phyloP scores from a whole-genome alignment of 139 green algal genomes.

The Volvox africanus region DNA sequence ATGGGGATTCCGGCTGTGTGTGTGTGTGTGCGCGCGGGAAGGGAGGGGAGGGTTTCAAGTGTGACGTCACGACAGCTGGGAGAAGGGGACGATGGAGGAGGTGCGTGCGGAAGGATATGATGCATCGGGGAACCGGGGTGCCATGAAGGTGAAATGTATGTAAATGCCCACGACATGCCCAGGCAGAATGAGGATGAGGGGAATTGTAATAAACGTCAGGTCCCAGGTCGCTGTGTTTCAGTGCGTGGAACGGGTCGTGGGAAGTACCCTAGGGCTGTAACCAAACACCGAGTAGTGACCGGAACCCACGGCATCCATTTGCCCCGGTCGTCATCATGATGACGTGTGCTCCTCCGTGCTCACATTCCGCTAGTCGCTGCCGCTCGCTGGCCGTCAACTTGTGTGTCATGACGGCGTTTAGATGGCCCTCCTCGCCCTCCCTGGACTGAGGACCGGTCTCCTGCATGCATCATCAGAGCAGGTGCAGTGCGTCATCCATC shows the following conservation, averaged over 20 bases:
- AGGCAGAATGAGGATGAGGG: not conserved
- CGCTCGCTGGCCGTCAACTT: not conserved
- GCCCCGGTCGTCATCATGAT: not conserved
- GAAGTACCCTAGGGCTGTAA: not conserved
- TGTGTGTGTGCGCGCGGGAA: not conserved
- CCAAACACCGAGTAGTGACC: not conserved
- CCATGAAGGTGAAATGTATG: no score
- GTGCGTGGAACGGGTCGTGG: not conserved
- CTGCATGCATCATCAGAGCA: not conserved
- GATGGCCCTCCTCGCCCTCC: conserved; percentile 25
- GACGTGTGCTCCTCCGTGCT: not conserved
- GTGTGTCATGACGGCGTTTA: conserved; percentile 37
- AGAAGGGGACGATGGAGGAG: not conserved
- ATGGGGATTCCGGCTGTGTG: conserved; percentile 37
- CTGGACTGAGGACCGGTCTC: not conserved
- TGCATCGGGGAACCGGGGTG: no score
- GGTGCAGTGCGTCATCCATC: not conserved
- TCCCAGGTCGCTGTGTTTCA: not conserved
- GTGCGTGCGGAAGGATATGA: no score
- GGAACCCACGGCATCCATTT: no score
- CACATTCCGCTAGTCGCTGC: not conserved
- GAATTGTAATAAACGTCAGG: not conserved
- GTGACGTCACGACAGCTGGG: not conserved
- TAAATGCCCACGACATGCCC: no score
- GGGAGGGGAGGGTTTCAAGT: not conserved